Conservation (phyloP, 257 asterid species). For the Haberlea rhodopensis region DNA sequence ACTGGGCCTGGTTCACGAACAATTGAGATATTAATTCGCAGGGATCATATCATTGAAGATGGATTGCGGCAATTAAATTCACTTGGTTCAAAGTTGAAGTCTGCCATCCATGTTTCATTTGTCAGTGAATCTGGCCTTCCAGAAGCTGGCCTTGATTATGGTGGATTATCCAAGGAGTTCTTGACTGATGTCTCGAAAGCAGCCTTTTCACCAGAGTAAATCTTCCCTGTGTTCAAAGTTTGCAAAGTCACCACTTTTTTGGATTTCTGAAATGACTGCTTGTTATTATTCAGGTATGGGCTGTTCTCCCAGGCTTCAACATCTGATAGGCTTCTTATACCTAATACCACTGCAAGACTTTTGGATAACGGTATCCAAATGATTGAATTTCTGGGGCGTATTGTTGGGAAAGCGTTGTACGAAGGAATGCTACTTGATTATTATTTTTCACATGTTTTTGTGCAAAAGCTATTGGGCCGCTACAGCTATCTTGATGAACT, state of each 20-base stretch:
- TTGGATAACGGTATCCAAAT: conserved; percentile 80
- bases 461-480: conserved; percentile 91
- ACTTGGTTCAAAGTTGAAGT: conserved; percentile 81
- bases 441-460: conserved; percentile 91
- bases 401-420: conserved; percentile 91
- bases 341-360: conserved; percentile 75
- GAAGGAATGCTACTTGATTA: conserved; percentile 93
- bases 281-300: conserved; percentile 59
- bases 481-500: conserved; percentile 93
- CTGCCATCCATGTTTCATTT: conserved; percentile 80
- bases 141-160: conserved; percentile 98
- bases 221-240: conserved; percentile 13
- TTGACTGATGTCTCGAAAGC: conserved; percentile 81
- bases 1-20: conserved; percentile 70
- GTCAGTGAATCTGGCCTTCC: conserved; percentile 95
- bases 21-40: conserved; percentile 77
- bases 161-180: conserved; percentile 96
- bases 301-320: conserved; percentile 86
- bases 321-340: conserved; percentile 79
- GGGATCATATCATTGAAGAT: conserved; percentile 86
- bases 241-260: conserved; percentile 1
- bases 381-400: conserved; percentile 92
- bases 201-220: conserved; percentile 89
- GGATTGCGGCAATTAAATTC: conserved; percentile 80
- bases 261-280: conserved; percentile 25